Percentiles rank a stretch among this genome's conserved stretches.
These are phyloP conservation scores for Ustilago curta DNA, from an alignment of 1,284 basidiomycete species.

Conservation along the genomic window DNA sequence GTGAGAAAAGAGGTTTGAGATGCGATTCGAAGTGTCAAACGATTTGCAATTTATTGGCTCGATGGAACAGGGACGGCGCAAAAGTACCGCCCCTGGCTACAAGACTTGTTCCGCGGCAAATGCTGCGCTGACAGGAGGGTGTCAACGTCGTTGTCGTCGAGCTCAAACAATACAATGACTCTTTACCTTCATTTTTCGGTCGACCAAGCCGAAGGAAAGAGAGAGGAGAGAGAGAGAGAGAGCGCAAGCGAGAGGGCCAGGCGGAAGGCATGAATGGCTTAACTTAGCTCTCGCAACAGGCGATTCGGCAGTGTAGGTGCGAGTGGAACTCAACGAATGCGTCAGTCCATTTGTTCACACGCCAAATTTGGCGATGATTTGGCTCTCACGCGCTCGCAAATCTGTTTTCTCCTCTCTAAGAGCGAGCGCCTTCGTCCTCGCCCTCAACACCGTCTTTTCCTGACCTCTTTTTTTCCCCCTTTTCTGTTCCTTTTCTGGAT, in stretches of 20 bases:
- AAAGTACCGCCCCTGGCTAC: background rate
- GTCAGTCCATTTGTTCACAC: slow-evolving; percentile 4
- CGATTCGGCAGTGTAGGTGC: background rate
- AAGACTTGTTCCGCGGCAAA: background rate
- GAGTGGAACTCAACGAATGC: background rate
- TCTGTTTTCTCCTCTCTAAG: background rate
- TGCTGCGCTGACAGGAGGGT: background rate
- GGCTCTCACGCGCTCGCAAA: slow-evolving; percentile 7
- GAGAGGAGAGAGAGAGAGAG: background rate
- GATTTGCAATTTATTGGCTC: no score
- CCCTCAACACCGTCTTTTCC: no score
- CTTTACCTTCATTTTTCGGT: slow-evolving; percentile 6
- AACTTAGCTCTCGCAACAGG: background rate
- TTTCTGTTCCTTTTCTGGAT: background rate
- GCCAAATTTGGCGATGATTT: background rate
- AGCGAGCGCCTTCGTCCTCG: no score
- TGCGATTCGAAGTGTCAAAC: no score
- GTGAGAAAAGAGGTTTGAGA: no score
- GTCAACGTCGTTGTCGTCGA: background rate
- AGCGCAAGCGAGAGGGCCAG: slow-evolving; percentile 6
- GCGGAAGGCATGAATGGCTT: slow-evolving; percentile 2
- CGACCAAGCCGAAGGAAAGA: slow-evolving; percentile 3
- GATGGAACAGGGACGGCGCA: no score
- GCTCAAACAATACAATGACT: background rate
- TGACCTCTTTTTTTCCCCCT: background rate